Evolutionary conservation across 257 asterid species (phyloP).

Genomic region (Lavandula angustifolia): DNA sequence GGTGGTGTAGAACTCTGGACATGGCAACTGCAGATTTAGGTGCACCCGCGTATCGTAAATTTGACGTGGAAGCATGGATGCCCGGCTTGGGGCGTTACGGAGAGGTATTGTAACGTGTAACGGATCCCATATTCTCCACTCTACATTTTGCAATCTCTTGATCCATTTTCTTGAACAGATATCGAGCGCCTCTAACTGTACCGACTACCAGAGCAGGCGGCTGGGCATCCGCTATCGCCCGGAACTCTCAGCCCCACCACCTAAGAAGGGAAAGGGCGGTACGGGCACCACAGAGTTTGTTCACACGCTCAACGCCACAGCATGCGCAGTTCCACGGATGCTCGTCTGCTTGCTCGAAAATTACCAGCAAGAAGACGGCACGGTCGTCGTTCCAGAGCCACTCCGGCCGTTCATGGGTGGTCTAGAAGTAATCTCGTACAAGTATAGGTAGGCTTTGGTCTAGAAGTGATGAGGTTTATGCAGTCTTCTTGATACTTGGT

Average conservation of each 20-base stretch:
- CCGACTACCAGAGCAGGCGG: constrained; percentile 94
- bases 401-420: constrained; percentile 95
- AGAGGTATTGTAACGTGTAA: constrained; percentile 52
- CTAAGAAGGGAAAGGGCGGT: constrained; percentile 70
- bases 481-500: not conserved
- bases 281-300: constrained; percentile 65
- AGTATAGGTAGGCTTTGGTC: constrained; percentile 26
- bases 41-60: constrained; percentile 97
- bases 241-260: constrained; percentile 42
- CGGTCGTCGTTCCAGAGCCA: constrained; percentile 71
- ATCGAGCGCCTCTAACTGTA: constrained; percentile 96
- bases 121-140: not conserved
- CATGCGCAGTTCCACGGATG: constrained; percentile 97
- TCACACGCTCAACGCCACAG: constrained; percentile 94
- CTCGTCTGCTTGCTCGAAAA: constrained; percentile 93
- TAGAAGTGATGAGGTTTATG: constrained; percentile 18
- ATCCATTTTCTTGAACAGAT: constrained; percentile 51
- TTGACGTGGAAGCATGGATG: constrained; percentile 98
- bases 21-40: constrained; percentile 98
- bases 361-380: constrained; percentile 94
- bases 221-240: constrained; percentile 91
- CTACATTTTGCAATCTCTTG: constrained; percentile 4
- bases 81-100: constrained; percentile 96
- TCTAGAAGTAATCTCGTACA: constrained; percentile 44
- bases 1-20: constrained; percentile 66